A percentile compares a stretch with the other conserved stretches of the same genome.
Conservation (phyloP, 2,329 filamentous ascomycete genomes). For the Venturia asperata region DNA sequence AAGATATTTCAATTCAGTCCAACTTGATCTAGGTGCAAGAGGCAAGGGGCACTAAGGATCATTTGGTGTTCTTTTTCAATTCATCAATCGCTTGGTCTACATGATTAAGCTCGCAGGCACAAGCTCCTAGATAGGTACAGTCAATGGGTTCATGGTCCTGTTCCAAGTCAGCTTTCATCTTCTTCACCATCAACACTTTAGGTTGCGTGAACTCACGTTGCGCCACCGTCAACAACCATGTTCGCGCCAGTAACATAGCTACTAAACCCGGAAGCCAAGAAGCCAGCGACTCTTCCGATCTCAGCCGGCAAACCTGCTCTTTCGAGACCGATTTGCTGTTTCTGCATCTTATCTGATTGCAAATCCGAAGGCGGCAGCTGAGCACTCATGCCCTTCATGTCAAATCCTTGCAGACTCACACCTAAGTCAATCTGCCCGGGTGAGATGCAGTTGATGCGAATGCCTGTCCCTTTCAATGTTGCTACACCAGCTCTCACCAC, state of each 20-base stretch:
- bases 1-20: too few species aligned
- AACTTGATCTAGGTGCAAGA: too few species aligned
- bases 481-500: constrained; percentile 54
- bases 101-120: background rate
- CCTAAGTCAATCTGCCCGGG: constrained; percentile 43
- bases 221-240: constrained; percentile 55
- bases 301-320: constrained; percentile 51
- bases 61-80: too few species aligned
- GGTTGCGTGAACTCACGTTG: constrained; percentile 25
- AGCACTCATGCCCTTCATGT: constrained; percentile 44
- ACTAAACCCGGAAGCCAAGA: constrained; percentile 56
- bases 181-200: background rate
- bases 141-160: constrained; percentile 30
- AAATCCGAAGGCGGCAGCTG: constrained; percentile 51
- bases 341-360: constrained; percentile 45
- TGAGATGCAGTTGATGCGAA: constrained; percentile 51
- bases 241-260: constrained; percentile 57
- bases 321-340: constrained; percentile 50
- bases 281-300: constrained; percentile 54
- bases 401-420: constrained; percentile 42
- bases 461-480: constrained; percentile 51
- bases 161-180: constrained; percentile 6
- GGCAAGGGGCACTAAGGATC: too few species aligned
- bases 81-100: background rate
- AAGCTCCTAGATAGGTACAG: constrained; percentile 24